phyloP scores from a whole-genome alignment of 306 rosid species.

The Prunus persica region Prunus_persica_NCBIv2 NC_034011.1:26057001-26057500 shows the following conservation, averaged over 20 bases:
- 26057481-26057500: slow-evolving; percentile 83
- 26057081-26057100: not conserved
- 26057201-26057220: slow-evolving; percentile 79
- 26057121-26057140: slow-evolving; percentile 46
- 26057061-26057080: slow-evolving; percentile 4
- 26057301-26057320: slow-evolving; percentile 56
- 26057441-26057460: slow-evolving; percentile 51
- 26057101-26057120: slow-evolving; percentile 4
- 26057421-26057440: slow-evolving; percentile 68
- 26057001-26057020: slow-evolving; percentile 70
- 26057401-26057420: slow-evolving; percentile 51
- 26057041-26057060: slow-evolving; percentile 27
- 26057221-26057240: slow-evolving; percentile 92
- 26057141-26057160: slow-evolving; percentile 36
- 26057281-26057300: slow-evolving; percentile 64
- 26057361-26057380: slow-evolving; percentile 93
- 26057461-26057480: slow-evolving; percentile 54
- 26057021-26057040: slow-evolving; percentile 59
- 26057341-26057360: slow-evolving; percentile 64
- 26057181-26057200: slow-evolving; percentile 62
- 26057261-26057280: slow-evolving; percentile 69
- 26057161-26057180: slow-evolving; percentile 41
- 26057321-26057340: slow-evolving; percentile 70
- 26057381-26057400: slow-evolving; percentile 62
- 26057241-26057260: slow-evolving; percentile 69